Percentiles rank a stretch among this genome's conserved stretches.
phyloP scores from a whole-genome alignment of 176 grass and related monocot genomes.

The Musa schizocarpa region DNA sequence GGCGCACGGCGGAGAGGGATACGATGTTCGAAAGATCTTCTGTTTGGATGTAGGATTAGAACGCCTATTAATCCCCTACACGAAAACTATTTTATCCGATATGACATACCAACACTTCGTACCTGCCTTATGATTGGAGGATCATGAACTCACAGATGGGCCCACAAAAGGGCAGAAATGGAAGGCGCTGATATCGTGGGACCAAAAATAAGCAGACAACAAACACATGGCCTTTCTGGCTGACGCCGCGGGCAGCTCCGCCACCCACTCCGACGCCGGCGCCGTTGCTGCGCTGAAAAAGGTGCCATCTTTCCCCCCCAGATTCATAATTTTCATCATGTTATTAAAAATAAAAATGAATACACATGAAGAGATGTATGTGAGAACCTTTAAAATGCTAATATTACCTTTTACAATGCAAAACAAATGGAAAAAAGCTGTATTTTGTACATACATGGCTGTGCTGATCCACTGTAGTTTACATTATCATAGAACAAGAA shows the following conservation, averaged over 20 bases:
- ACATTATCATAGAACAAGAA: background rate
- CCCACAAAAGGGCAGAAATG: background rate
- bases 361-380: no score
- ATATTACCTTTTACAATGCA: background rate
- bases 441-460: background rate
- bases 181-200: background rate
- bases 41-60: no score
- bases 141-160: background rate
- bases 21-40: no score
- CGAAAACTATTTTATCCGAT: no score
- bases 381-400: background rate
- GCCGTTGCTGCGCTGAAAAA: no score
- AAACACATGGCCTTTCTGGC: no score
- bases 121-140: background rate
- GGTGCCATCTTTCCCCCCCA: no score
- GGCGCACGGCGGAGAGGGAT: background rate
- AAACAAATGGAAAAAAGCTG: background rate
- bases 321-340: no score
- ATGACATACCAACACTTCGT: background rate
- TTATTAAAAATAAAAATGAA: no score
- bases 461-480: background rate
- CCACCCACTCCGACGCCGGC: no score
- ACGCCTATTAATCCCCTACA: no score
- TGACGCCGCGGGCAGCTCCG: no score
- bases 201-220: background rate